Percentiles rank a stretch among this genome's conserved stretches.
Evolutionary conservation across 352 stramenopile species (phyloP).

Genomic region (Phytophthora pini): DNA sequence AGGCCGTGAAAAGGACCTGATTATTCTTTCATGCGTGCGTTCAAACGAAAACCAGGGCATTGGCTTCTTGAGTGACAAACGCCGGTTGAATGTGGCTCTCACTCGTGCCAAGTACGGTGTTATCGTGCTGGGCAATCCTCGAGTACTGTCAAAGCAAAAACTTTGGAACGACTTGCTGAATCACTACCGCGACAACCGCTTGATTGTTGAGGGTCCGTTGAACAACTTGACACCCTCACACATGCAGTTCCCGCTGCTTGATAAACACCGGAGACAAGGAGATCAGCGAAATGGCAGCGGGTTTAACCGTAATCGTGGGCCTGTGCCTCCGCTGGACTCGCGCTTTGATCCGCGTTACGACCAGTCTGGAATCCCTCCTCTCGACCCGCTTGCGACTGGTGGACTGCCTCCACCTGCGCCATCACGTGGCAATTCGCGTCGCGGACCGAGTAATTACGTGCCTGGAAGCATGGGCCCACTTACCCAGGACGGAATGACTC

Average conservation of each 20-base stretch:
- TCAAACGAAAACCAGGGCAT: slow-evolving; percentile 99
- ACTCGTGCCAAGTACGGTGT: slow-evolving; percentile 98
- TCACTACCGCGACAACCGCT: slow-evolving; percentile 97
- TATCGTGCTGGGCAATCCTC: slow-evolving; percentile 98
- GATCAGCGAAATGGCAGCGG: slow-evolving; percentile 38
- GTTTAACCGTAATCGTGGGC: slow-evolving; percentile 54
- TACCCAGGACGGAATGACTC: slow-evolving; percentile 80
- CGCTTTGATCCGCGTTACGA: slow-evolving; percentile 88
- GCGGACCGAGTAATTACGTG: slow-evolving; percentile 41
- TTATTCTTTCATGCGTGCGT: slow-evolving; percentile 97
- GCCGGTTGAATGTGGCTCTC: slow-evolving; percentile 99
- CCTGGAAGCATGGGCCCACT: slow-evolving; percentile 59
- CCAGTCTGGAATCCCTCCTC: slow-evolving; percentile 36
- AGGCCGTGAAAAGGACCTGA: slow-evolving; percentile 99
- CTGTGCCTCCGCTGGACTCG: slow-evolving; percentile 79
- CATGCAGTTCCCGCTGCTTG: slow-evolving; percentile 95
- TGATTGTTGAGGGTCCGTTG: slow-evolving; percentile 96
- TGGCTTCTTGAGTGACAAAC: slow-evolving; percentile 98
- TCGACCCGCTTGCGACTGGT: slow-evolving; percentile 26
- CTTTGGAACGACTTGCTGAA: slow-evolving; percentile 97
- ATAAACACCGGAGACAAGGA: slow-evolving; percentile 48
- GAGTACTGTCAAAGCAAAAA: slow-evolving; percentile 96
- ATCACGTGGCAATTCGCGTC: slow-evolving; percentile 38
- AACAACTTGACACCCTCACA: slow-evolving; percentile 97
- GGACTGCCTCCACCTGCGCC: slow-evolving; percentile 50